These are phyloP conservation scores for Volvariella surrecta DNA, from an alignment of 1,284 basidiomycete species.

Conservation along the genomic window DNA sequence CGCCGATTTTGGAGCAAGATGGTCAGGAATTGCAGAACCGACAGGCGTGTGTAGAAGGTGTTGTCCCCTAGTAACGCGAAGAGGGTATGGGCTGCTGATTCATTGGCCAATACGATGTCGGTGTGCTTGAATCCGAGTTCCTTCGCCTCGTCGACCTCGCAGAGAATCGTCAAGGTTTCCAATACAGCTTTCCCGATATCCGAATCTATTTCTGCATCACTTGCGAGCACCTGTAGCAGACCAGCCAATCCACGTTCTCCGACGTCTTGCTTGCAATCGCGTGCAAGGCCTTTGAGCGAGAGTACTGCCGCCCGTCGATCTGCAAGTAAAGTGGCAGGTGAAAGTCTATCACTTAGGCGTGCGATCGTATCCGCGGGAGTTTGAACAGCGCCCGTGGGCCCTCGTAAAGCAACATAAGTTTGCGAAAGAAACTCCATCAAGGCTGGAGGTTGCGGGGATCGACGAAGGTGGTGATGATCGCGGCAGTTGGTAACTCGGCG, in stretches of 20 bases:
- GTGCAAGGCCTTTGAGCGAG: slow-evolving; percentile 84
- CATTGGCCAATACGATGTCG: slow-evolving; percentile 60
- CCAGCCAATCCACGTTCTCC: slow-evolving; percentile 70
- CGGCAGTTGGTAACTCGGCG: neutral
- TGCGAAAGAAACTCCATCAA: slow-evolving; percentile 75
- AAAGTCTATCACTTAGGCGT: slow-evolving; percentile 82
- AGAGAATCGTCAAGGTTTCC: slow-evolving; percentile 77
- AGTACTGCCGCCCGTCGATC: slow-evolving; percentile 90
- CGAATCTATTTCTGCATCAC: slow-evolving; percentile 81
- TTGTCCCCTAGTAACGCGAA: slow-evolving; percentile 69
- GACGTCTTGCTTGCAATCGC: slow-evolving; percentile 88
- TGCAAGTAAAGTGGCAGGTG: slow-evolving; percentile 77
- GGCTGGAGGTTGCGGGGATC: neutral
- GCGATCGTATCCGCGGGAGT: slow-evolving; percentile 80
- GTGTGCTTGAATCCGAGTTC: slow-evolving; percentile 71
- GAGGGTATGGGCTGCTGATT: slow-evolving; percentile 70
- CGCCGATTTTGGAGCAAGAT: slow-evolving; percentile 76
- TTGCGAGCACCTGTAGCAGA: slow-evolving; percentile 73
- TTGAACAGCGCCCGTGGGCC: slow-evolving; percentile 72
- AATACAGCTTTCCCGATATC: slow-evolving; percentile 88
- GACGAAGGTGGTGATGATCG: neutral
- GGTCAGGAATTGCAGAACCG: slow-evolving; percentile 79
- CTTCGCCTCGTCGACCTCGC: slow-evolving; percentile 60
- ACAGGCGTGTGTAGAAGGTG: slow-evolving; percentile 85
- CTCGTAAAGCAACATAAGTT: slow-evolving; percentile 73